Evolutionary conservation across 140 eudicot species (phyloP).

Genomic region (Bidens hawaiensis): DNA sequence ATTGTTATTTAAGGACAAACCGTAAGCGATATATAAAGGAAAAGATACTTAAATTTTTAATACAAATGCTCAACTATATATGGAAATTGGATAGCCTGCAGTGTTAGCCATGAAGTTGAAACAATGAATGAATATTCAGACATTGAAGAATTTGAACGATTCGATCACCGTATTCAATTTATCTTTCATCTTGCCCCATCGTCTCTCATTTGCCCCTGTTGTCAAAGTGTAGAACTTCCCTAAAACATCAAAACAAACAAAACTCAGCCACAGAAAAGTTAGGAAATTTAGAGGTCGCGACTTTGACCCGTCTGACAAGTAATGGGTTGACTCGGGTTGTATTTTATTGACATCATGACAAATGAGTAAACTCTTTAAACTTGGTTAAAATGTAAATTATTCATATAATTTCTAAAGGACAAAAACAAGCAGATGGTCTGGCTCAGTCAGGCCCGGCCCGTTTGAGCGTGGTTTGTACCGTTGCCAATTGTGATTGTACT

Average conservation of each 20-base stretch:
- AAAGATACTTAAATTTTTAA: constrained; percentile 15
- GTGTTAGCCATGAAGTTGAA: constrained; percentile 28
- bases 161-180: constrained; percentile 66
- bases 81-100: constrained; percentile 45
- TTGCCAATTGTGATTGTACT: constrained; percentile 80
- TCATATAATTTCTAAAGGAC: background rate
- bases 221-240: constrained; percentile 92
- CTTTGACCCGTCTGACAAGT: background rate
- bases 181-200: constrained; percentile 97
- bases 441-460: background rate
- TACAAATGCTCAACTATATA: constrained; percentile 47
- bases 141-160: constrained; percentile 85
- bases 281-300: background rate
- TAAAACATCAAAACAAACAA: constrained; percentile 18
- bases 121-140: constrained; percentile 24
- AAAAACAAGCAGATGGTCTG: background rate
- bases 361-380: background rate
- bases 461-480: constrained; percentile 43
- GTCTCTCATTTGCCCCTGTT: constrained; percentile 90
- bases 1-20: background rate
- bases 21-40: constrained; percentile 2
- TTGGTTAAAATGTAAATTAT: background rate
- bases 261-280: background rate
- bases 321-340: background rate
- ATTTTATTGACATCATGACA: background rate